phyloP scores from a whole-genome alignment of 495 filamentous ascomycete genomes.

The Daldinia decipiens region DNA sequence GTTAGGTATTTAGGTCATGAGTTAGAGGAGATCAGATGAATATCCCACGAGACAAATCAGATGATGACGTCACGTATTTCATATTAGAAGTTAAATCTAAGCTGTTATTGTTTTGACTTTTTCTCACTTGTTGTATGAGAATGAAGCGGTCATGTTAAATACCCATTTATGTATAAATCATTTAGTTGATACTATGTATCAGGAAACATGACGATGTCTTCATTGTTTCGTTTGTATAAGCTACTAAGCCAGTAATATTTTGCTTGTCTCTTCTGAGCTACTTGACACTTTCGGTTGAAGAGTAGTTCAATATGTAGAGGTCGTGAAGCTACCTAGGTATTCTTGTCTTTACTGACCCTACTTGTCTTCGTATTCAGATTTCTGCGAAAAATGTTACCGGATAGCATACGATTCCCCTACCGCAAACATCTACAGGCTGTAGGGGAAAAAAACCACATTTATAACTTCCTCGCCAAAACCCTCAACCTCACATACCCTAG shows the following conservation, averaged over 20 bases:
- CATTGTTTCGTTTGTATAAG: neutral
- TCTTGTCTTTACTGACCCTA: no score
- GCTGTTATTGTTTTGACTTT: neutral
- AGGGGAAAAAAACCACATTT: constrained; percentile 5
- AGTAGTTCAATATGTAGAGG: no score
- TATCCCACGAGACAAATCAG: neutral
- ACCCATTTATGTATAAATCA: no score
- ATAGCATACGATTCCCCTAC: neutral
- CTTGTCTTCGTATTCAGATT: no score
- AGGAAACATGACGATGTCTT: no score
- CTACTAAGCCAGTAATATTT: neutral
- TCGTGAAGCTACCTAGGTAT: no score
- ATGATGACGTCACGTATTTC: neutral
- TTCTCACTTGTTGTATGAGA: neutral
- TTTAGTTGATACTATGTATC: no score
- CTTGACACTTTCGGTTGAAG: neutral
- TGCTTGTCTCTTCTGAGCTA: neutral
- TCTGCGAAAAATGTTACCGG: no score
- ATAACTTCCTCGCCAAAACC: constrained; percentile 67
- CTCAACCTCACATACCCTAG: constrained; percentile 79
- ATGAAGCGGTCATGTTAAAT: neutral
- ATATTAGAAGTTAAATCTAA: neutral
- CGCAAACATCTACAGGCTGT: neutral
- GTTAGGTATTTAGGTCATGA: neutral
- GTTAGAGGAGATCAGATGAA: neutral